Base-by-base conservation (phyloP, 768 basidiomycete species). In the Leccinum variicolor region DNA sequence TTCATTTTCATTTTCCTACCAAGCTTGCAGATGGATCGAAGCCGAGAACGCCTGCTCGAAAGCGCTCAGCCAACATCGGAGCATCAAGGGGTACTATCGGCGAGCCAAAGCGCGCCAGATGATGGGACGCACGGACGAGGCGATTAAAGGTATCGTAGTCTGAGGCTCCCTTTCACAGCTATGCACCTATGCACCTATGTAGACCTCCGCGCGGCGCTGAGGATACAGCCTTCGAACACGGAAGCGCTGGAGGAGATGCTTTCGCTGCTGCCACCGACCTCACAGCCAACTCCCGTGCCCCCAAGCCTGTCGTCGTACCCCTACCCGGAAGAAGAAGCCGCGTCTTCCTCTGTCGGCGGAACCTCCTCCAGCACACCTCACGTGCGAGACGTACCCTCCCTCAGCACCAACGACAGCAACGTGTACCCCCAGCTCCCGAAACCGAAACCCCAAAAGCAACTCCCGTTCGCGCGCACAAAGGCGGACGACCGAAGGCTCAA, bases 11-110 rank as follows among this genome's bases (percentile, higher is more conserved):
- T 56, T 56, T 56, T 53, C 55, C 54, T 57, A 62, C 53, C 66
- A 41, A 67, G 52, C 58, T 59, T 63, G 34, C 63, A 90, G 89
- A 56, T 90, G 84, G 83, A 82, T 85, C 48, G 82, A 82, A 65
- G 89, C 88, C 2, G 89, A 90, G 66, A 74, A 78, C 21, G 89
- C 87, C 1, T 90, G 89, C 62, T 82, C 85, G 2, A 74, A 77
- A 57, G 86, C 87, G 1, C 73, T 90, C 17, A 64, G 74, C 28
- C 87, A 89, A 59, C 87, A 89, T 64, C 76, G 77, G 33, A 87
- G 84, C 55, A 81, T 81, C 54, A 90, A 90, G 62, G 89, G 84
- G 1, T 79, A 85, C 58, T 91, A 81, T 68, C 80, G 89, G 21
- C 81, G 89, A 15, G 87, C 86, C 2, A 83, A 82, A 45, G 87